Percentiles rank a stretch among this genome's conserved stretches.
Evolutionary conservation across 2,329 filamentous ascomycete species (phyloP).

Genomic region (Septoria linicola): DNA sequence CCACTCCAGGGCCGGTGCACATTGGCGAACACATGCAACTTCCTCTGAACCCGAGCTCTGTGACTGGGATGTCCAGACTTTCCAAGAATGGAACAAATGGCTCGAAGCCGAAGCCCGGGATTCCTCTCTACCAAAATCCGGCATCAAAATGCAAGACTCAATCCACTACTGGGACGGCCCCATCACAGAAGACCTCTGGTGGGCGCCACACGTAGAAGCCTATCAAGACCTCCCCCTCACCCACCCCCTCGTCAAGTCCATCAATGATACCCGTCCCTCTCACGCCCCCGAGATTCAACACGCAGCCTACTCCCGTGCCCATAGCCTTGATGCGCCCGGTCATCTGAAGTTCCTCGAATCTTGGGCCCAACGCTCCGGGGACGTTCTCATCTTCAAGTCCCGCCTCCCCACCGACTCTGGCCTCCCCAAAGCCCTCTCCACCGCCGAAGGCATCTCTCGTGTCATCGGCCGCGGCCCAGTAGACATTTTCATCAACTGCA

Average conservation of each 20-base stretch:
- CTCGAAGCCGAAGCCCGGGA: conserved; percentile 36
- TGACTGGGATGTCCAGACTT: conserved; percentile 47
- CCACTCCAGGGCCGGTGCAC: conserved; percentile 46
- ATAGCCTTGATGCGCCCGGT: conserved; percentile 41
- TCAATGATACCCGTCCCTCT: conserved; percentile 29
- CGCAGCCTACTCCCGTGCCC: conserved; percentile 37
- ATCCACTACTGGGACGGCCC: conserved; percentile 34
- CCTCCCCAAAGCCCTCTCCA: conserved; percentile 33
- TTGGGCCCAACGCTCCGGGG: conserved; percentile 30
- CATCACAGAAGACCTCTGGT: conserved; percentile 40
- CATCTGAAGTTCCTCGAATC: conserved; percentile 42
- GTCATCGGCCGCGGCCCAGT: conserved; percentile 21
- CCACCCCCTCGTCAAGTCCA: conserved; percentile 22
- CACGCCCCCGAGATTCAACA: conserved; percentile 27
- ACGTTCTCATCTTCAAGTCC: conserved; percentile 32
- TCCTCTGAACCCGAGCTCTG: conserved; percentile 37
- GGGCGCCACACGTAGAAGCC: conserved; percentile 38
- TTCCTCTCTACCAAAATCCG: conserved; percentile 23
- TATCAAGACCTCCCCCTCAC: conserved; percentile 31
- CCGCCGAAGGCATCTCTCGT: conserved; percentile 28
- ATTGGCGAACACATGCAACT: conserved; percentile 48
- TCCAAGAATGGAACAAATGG: conserved; percentile 42
- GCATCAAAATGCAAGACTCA: conserved; percentile 32
- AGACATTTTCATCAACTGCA: conserved; percentile 44
- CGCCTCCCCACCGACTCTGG: conserved; percentile 34